A percentile compares a stretch with the other conserved stretches of the same genome.
Conservation (phyloP, 108 stramenopile species). For the Stephanodiscus triporus region DNA sequence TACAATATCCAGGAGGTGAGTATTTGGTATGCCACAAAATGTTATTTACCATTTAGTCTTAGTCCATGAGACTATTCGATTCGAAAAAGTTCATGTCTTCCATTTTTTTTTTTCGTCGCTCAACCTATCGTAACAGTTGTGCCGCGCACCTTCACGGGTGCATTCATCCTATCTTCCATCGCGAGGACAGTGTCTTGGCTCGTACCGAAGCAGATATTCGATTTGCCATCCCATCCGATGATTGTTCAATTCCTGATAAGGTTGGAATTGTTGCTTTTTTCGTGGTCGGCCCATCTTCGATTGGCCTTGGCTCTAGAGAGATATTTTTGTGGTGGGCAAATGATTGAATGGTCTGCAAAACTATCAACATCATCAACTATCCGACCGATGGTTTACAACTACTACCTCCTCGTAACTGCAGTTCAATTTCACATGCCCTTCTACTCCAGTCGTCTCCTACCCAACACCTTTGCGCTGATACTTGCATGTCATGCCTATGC, state of each 20-base stretch:
- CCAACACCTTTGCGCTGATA: constrained; percentile 94
- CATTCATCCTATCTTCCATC: constrained; percentile 55
- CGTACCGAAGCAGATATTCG: constrained; percentile 40
- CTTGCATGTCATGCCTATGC: constrained; percentile 71
- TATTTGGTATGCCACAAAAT: background rate
- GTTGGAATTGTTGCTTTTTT: constrained; percentile 53
- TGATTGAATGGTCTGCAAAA: constrained; percentile 3
- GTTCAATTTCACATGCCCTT: constrained; percentile 96
- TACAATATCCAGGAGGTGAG: constrained; percentile 57
- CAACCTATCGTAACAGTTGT: constrained; percentile 53
- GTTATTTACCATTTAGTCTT: background rate
- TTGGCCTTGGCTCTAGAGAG: constrained; percentile 54
- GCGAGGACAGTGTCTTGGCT: constrained; percentile 50
- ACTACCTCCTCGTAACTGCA: constrained; percentile 73
- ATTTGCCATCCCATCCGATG: constrained; percentile 59
- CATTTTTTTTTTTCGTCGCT: constrained; percentile 10
- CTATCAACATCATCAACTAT: constrained; percentile 25
- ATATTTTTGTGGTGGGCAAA: constrained; percentile 19
- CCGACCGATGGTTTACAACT: constrained; percentile 34
- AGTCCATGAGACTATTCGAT: background rate
- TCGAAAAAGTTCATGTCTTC: background rate
- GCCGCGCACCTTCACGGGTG: constrained; percentile 81
- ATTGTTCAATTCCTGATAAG: constrained; percentile 71
- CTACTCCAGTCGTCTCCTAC: constrained; percentile 94
- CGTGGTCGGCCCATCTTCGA: constrained; percentile 62